phyloP scores from a whole-genome alignment of 495 filamentous ascomycete species.

The Aspergillus homomorphus region DNA sequence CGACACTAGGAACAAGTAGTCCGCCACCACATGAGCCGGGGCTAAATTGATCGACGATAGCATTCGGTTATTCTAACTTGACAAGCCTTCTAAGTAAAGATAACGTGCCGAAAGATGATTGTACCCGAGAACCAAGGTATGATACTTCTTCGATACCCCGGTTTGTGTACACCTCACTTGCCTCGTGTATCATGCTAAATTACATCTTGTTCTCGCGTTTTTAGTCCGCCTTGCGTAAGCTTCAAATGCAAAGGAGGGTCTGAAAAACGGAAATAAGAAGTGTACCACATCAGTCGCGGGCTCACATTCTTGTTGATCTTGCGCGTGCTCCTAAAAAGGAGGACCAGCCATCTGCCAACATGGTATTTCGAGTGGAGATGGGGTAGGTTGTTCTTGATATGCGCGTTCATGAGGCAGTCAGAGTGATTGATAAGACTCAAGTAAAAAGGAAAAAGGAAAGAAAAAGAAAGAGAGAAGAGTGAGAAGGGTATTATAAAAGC shows the following conservation, averaged over 20 bases:
- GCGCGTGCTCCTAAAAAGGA: constrained; percentile 34
- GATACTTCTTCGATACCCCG: no score
- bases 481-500: constrained; percentile 17
- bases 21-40: neutral
- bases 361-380: constrained; percentile 30
- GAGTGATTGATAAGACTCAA: no score
- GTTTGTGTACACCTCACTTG: no score
- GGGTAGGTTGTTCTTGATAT: constrained; percentile 38
- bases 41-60: neutral
- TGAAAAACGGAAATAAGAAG: constrained; percentile 48
- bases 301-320: constrained; percentile 44
- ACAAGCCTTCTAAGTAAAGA: neutral
- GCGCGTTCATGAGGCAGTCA: constrained; percentile 30
- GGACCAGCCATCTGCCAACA: constrained; percentile 25
- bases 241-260: constrained; percentile 43
- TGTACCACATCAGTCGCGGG: constrained; percentile 30
- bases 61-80: neutral
- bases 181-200: neutral
- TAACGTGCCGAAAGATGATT: neutral
- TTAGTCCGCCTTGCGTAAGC: constrained; percentile 53
- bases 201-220: constrained; percentile 47
- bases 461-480: constrained; percentile 12
- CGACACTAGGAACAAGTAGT: neutral
- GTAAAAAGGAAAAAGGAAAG: constrained; percentile 4
- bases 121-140: no score